Conservation (phyloP, 148 eudicot genomes). For the Amaranthus hypochondriacus region DNA sequence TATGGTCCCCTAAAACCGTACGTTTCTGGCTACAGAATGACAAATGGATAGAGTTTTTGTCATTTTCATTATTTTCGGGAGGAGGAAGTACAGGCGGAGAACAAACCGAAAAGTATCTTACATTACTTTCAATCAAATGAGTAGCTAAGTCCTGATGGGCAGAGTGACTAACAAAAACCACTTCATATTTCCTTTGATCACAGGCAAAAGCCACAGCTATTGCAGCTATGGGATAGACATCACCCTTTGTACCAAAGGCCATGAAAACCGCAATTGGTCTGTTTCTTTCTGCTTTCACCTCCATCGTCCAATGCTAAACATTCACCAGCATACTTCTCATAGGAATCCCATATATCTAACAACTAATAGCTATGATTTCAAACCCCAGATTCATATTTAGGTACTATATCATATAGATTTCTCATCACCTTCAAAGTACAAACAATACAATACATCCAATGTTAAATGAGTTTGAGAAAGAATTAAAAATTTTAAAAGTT, state of each 20-base stretch:
- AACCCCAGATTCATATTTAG: too few species aligned
- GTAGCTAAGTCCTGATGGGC: constrained; percentile 64
- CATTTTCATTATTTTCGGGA: constrained; percentile 32
- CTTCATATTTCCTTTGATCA: constrained; percentile 55
- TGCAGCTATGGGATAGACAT: constrained; percentile 80
- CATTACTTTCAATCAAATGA: constrained; percentile 43
- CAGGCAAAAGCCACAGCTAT: constrained; percentile 80
- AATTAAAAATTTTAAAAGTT: too few species aligned
- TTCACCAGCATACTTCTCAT: too few species aligned
- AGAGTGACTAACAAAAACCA: constrained; percentile 71
- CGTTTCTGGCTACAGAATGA: constrained; percentile 53
- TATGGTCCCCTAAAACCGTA: constrained; percentile 46
- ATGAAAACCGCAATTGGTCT: constrained; percentile 68
- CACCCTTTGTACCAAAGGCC: constrained; percentile 98
- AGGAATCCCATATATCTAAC: too few species aligned
- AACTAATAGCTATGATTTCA: too few species aligned
- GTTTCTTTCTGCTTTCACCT: constrained; percentile 28
- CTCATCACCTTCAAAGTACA: too few species aligned
- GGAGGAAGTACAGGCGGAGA: constrained; percentile 80
- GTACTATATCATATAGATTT: too few species aligned
- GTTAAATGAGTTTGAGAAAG: too few species aligned
- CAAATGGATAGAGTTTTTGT: constrained; percentile 25
- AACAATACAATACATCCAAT: too few species aligned
- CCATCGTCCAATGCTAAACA: not conserved
- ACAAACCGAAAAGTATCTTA: constrained; percentile 50